phyloP scores from a whole-genome alignment of 2,329 filamentous ascomycete species.

The Elsinoe perseae region DNA sequence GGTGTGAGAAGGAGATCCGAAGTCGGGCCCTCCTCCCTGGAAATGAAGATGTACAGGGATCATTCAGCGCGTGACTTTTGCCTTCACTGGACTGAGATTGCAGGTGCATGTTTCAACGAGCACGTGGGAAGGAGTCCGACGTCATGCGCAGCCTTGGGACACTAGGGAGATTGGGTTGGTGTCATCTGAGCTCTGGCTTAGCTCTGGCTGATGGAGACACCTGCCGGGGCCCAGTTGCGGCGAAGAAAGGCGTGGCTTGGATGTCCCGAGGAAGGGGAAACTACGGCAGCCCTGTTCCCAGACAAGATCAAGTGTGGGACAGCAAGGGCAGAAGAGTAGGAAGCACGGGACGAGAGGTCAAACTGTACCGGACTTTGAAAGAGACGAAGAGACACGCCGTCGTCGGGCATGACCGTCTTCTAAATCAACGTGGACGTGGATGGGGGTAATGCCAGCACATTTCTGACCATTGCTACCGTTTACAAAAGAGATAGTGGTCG shows the following conservation, averaged over 20 bases:
- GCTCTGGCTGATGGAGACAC: no score
- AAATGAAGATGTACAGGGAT: slow-evolving; percentile 11
- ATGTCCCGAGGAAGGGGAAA: background rate
- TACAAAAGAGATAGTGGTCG: background rate
- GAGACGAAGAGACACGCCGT: background rate
- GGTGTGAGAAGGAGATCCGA: background rate
- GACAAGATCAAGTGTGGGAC: background rate
- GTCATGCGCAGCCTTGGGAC: background rate
- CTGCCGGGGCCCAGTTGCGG: background rate
- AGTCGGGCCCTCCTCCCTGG: background rate
- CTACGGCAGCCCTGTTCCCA: background rate
- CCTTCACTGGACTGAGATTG: background rate
- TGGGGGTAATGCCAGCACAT: background rate
- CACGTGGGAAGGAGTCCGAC: slow-evolving; percentile 5
- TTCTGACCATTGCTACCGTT: background rate
- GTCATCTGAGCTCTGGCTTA: background rate
- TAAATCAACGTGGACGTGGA: background rate
- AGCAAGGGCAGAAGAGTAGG: background rate
- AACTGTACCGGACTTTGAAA: background rate
- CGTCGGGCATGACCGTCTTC: slow-evolving; percentile 9
- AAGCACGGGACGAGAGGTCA: background rate
- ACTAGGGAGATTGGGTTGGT: background rate
- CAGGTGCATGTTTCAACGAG: slow-evolving; percentile 6
- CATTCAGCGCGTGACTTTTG: background rate
- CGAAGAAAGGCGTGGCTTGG: background rate